Percentiles rank a stretch among this genome's conserved stretches.
phyloP scores from a whole-genome alignment of 257 asterid genomes.

The Gynochthodes officinalis region DNA sequence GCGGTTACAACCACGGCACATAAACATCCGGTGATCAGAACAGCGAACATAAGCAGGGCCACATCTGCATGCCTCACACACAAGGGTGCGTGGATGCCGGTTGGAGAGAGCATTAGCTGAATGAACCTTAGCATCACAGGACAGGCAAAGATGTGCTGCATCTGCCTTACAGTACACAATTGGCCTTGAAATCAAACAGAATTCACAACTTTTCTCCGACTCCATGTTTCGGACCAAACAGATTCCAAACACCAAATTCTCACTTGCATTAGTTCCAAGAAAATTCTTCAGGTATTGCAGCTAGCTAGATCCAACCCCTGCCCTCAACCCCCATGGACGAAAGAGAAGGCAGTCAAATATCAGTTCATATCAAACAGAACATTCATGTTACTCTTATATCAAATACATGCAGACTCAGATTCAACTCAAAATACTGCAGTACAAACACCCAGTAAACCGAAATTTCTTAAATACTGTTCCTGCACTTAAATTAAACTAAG shows the following conservation, averaged over 20 bases:
- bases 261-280: constrained; percentile 20
- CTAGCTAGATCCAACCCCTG: constrained; percentile 4
- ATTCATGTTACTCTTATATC: not conserved
- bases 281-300: not conserved
- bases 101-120: constrained; percentile 82
- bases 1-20: constrained; percentile 67
- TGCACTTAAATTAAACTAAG: not conserved
- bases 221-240: constrained; percentile 8
- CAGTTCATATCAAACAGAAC: not conserved
- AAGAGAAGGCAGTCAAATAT: not conserved
- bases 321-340: not conserved
- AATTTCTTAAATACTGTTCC: not conserved
- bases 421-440: not conserved
- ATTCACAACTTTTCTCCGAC: constrained; percentile 71
- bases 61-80: constrained; percentile 57
- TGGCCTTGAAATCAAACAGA: constrained; percentile 58
- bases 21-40: constrained; percentile 46
- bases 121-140: constrained; percentile 82
- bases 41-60: constrained; percentile 54
- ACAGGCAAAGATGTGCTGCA: constrained; percentile 83
- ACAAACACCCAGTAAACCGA: not conserved
- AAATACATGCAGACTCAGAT: not conserved
- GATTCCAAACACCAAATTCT: constrained; percentile 13
- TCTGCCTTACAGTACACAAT: constrained; percentile 79
- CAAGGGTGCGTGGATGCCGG: constrained; percentile 69